These are phyloP conservation scores for Ogataea pignaliae DNA, from an alignment of 805 yeast species.

Conservation along the genomic window DNA sequence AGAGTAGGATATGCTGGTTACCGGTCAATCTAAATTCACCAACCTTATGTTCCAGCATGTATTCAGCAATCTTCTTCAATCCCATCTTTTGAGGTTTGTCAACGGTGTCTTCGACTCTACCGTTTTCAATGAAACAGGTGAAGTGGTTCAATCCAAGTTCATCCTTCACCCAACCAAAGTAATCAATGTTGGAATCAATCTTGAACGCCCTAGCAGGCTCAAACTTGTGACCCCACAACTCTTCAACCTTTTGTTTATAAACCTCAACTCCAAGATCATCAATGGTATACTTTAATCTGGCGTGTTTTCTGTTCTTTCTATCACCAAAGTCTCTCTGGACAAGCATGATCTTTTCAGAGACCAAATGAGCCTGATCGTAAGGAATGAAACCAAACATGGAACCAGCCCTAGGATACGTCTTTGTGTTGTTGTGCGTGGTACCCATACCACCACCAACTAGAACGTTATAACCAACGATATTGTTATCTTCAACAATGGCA, in stretches of 20 bases:
- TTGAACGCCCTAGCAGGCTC: constrained; percentile 67
- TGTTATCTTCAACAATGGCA: constrained; percentile 71
- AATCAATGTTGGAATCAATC: constrained; percentile 83
- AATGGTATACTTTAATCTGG: constrained; percentile 93
- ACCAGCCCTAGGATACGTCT: constrained; percentile 95
- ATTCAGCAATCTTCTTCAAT: constrained; percentile 70
- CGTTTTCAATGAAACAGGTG: constrained; percentile 93
- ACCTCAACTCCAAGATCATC: constrained; percentile 90
- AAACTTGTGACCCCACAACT: constrained; percentile 71
- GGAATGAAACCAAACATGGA: constrained; percentile 75
- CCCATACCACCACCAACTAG: constrained; percentile 99
- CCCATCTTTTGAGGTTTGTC: constrained; percentile 90
- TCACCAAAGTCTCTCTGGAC: constrained; percentile 95
- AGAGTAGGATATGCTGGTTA: constrained; percentile 85
- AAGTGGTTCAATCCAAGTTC: constrained; percentile 81
- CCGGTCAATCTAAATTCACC: constrained; percentile 94
- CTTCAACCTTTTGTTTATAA: constrained; percentile 78
- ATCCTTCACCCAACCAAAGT: constrained; percentile 91
- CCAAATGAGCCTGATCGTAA: constrained; percentile 64
- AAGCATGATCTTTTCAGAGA: constrained; percentile 87
- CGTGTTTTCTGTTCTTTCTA: constrained; percentile 94
- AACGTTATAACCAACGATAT: constrained; percentile 77
- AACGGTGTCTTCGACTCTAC: constrained; percentile 90
- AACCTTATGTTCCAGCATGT: constrained; percentile 50
- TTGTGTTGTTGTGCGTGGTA: constrained; percentile 91